Base-by-base conservation (phyloP, 352 stramenopile genomes). In the Phytophthora crassamura region DNA sequence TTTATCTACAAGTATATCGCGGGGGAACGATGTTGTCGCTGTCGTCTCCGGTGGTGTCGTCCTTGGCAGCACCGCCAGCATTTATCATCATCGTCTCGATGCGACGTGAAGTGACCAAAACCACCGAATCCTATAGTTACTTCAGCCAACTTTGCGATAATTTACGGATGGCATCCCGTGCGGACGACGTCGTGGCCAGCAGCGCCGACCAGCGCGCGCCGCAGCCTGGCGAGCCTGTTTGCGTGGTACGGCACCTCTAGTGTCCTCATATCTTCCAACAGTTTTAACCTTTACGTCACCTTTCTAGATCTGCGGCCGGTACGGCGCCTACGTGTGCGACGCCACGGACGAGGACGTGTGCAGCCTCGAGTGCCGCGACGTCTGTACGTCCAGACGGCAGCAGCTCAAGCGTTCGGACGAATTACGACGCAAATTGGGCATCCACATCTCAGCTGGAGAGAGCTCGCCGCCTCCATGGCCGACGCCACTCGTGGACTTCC, bases 341-440 rank as follows among this genome's bases (percentile, higher is more conserved):
- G 72, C 64, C 22, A 96, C 88, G 1, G 81, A 94, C 39, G 74
- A 94, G 54, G 84, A 96, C 70, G 88, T 96, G 11, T 96, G 88
- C 65, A 93, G 82, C 61, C 49, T 94, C 7, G 78, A 94, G 58
- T 94, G 86, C 51, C 82, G 86, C 16, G 75, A 92, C 38, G 10
- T 77, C 7, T 86, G 75, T 43, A 45, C 76, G 0, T 38, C 55
- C 4, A 68, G 72, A 45, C 50, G 42, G 14, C 22, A 63, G 2
- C 41, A 45, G 15, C 45, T 43, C n/a, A 8, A 53, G 5, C 54
- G 28, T 47, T 48, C 48, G 5, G 55, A 67, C 0, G 49, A 64
- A 34, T 58, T 77, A 57, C 64, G 81, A 22, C 54, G 33, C 12
- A 68, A 65, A 39, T 69, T 90, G 16, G 53, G 60, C 1, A 89